These are phyloP conservation scores for Erodium chrysanthum DNA, from an alignment of 441 rosid species.

Conservation along the genomic window DNA sequence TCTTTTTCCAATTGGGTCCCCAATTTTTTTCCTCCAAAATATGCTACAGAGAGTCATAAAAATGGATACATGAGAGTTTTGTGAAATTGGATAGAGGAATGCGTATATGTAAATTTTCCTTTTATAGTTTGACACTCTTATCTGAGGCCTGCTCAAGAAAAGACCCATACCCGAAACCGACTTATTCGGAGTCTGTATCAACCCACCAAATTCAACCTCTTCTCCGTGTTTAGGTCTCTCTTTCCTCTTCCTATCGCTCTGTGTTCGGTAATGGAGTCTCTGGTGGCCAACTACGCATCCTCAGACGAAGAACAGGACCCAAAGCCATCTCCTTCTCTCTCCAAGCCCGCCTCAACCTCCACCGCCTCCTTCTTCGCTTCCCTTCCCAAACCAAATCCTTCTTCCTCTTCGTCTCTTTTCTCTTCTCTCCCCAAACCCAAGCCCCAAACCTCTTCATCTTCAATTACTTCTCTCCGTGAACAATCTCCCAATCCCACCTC, in stretches of 20 bases:
- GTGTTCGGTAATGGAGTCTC: conserved; percentile 48
- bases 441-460: conserved; percentile 12
- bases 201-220: too few relatives aligned
- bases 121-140: too few relatives aligned
- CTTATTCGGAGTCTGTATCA: too few relatives aligned
- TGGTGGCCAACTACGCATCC: conserved; percentile 71
- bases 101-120: too few relatives aligned
- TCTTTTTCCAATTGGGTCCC: too few relatives aligned
- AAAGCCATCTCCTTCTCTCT: conserved; percentile 3
- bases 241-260: background rate
- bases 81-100: too few relatives aligned
- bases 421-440: conserved; percentile 21
- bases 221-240: background rate
- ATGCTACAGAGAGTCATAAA: too few relatives aligned
- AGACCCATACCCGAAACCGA: too few relatives aligned
- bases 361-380: conserved; percentile 9
- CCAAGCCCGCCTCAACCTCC: too few relatives aligned
- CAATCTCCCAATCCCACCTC: conserved; percentile 15
- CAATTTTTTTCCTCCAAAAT: too few relatives aligned
- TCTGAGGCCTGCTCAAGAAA: too few relatives aligned
- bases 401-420: conserved; percentile 13
- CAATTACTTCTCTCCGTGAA: conserved; percentile 6
- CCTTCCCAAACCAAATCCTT: conserved; percentile 5
- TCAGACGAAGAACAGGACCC: conserved; percentile 47
- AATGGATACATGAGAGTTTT: too few relatives aligned